phyloP scores from a whole-genome alignment of 306 rosid species.

The Senna siamea region DNA sequence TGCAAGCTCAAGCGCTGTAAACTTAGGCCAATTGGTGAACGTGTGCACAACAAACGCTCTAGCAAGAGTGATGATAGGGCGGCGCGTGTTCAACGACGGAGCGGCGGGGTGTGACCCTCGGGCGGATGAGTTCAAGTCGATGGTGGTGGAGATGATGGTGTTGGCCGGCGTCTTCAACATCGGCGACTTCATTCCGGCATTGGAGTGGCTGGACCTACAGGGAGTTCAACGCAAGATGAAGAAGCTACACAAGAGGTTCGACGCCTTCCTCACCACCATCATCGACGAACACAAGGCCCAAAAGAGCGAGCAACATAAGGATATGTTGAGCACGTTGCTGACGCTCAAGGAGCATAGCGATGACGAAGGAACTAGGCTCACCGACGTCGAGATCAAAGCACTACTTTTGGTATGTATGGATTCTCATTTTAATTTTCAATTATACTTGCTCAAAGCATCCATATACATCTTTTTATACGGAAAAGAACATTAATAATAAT shows the following conservation, averaged over 20 bases:
- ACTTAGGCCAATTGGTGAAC: conserved; percentile 57
- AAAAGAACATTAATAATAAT: too few relatives aligned
- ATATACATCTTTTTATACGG: too few relatives aligned
- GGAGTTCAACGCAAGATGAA: conserved; percentile 67
- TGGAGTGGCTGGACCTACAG: conserved; percentile 69
- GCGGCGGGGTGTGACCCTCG: conserved; percentile 42
- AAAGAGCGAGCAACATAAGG: conserved; percentile 40
- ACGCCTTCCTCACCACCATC: conserved; percentile 53
- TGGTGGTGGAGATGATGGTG: conserved; percentile 76
- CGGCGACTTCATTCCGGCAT: conserved; percentile 67
- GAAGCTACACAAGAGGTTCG: conserved; percentile 65
- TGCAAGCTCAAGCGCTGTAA: conserved; percentile 45
- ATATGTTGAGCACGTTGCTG: conserved; percentile 59
- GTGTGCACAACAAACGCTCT: conserved; percentile 69
- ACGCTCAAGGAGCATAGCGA: conserved; percentile 45
- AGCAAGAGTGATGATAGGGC: conserved; percentile 65
- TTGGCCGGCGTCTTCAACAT: conserved; percentile 69
- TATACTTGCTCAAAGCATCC: too few relatives aligned
- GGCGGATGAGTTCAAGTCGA: conserved; percentile 68
- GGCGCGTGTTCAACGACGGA: conserved; percentile 60
- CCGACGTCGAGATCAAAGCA: conserved; percentile 72
- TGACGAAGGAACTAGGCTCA: conserved; percentile 50
- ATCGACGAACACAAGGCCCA: conserved; percentile 56
- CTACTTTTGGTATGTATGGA: conserved; percentile 65
- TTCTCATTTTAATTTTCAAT: too few relatives aligned